These are phyloP conservation scores for Gaillardinia entomophila DNA, from an alignment of 805 yeast genomes.

Conservation along the genomic window DNA sequence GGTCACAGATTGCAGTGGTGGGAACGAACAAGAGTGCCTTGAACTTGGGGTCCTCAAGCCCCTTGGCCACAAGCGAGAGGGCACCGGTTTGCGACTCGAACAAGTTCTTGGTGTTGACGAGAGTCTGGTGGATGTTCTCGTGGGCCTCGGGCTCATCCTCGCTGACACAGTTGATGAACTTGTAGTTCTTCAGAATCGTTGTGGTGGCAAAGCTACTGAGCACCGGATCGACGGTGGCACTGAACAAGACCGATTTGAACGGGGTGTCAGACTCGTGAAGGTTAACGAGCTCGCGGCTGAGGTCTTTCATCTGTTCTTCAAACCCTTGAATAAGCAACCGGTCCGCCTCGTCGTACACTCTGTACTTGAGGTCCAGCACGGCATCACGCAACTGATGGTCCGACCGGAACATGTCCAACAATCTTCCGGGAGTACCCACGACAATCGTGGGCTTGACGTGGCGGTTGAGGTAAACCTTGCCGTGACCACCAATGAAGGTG, in stretches of 20 bases:
- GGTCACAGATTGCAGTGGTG: conserved; percentile 64
- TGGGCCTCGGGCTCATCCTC: conserved; percentile 69
- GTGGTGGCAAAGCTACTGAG: conserved; percentile 61
- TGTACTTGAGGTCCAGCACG: conserved; percentile 51
- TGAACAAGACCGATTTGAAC: conserved; percentile 69
- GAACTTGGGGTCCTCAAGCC: conserved; percentile 37
- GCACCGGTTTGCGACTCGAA: conserved; percentile 60
- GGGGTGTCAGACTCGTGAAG: conserved; percentile 39
- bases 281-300: conserved; percentile 53
- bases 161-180: conserved; percentile 68
- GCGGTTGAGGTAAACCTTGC: conserved; percentile 29
- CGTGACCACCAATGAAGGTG: conserved; percentile 64
- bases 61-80: conserved; percentile 40
- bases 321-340: conserved; percentile 79
- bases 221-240: conserved; percentile 77
- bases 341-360: conserved; percentile 90
- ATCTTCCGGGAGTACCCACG: conserved; percentile 88
- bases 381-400: too few species aligned
- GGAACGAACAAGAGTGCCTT: conserved; percentile 83
- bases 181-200: conserved; percentile 48
- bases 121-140: conserved; percentile 66
- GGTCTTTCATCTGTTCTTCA: conserved; percentile 42
- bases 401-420: conserved; percentile 47
- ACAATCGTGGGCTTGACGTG: conserved; percentile 52
- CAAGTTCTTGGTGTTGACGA: conserved; percentile 49